Evolutionary conservation across 2,329 filamentous ascomycete species (phyloP), one percentile per base, ranked within the genome.

Genomic region (Fusarium sororula): DNA sequence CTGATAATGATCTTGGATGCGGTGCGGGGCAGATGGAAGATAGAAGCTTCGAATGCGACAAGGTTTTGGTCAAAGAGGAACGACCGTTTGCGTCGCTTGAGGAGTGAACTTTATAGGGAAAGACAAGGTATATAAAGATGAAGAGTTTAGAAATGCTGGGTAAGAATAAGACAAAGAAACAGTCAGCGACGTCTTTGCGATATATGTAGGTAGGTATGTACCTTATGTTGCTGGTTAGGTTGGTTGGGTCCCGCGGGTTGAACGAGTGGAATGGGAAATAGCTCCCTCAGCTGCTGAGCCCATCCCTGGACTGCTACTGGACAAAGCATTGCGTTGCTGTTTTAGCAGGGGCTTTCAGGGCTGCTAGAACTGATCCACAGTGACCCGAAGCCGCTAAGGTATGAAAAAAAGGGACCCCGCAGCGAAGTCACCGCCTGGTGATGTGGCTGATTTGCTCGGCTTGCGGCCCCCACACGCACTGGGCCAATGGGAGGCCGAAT

Each of bases 371-470:
- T 20, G 74, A 68, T 75, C 74, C 75, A 69, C 70, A 70, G 66
- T 68, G 70, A 54, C 66, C 66, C 67, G 70, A 72, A 73, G 66
- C 76, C 76, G 76, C 76, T 76, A 76, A 45, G 60, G 42, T 38
- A 61, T 35, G 47, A 37, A 47, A 66, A 64, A 69, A 60, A 59
- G 53, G 41, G 73, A 74, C 69, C 75, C 74, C 73, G 73, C 74
- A 77, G 63, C 66, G 48, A 73, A 63, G 74, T 74, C 72, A 77
- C 76, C 73, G 72, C 73, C 57, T 73, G 63, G 58, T 39, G 65
- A 58, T 66, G 67, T 73, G 75, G 74, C 73, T 78, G 76, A 78
- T 78, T 78, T 77, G 76, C 75, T 78, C 61, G 59, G 44, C 61
- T 50, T 42, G 54, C 28, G 62, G 72, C 62, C 72, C 73, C 70